Conservation (phyloP, 805 yeast species). For the Ogataea ganodermae region DNA sequence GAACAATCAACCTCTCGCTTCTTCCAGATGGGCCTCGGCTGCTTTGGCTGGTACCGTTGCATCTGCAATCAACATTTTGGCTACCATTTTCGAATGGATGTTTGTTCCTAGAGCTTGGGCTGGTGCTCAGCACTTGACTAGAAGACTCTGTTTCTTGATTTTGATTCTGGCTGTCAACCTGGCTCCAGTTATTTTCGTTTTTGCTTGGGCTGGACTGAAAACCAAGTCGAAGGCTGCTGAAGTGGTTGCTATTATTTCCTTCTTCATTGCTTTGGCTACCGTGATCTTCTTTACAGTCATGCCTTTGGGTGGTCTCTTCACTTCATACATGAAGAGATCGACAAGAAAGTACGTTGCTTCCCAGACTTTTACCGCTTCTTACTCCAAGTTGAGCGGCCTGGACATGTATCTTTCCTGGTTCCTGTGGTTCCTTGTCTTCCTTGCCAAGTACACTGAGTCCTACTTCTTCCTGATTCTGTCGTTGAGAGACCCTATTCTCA, state of each 20-base stretch:
- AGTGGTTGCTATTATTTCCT: slow-evolving; percentile 80
- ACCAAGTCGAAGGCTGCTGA: slow-evolving; percentile 70
- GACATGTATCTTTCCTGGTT: slow-evolving; percentile 97
- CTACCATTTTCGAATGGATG: slow-evolving; percentile 90
- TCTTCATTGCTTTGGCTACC: slow-evolving; percentile 85
- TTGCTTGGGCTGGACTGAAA: slow-evolving; percentile 73
- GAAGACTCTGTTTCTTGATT: slow-evolving; percentile 78
- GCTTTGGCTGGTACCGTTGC: slow-evolving; percentile 94
- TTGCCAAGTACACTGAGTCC: slow-evolving; percentile 87
- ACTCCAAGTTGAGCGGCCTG: slow-evolving; percentile 75
- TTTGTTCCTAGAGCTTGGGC: slow-evolving; percentile 99
- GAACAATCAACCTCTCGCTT: slow-evolving; percentile 85
- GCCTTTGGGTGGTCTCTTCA: slow-evolving; percentile 97
- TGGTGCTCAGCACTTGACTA: slow-evolving; percentile 94
- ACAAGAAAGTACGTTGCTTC: slow-evolving; percentile 90
- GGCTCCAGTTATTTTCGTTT: slow-evolving; percentile 84
- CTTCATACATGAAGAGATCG: slow-evolving; percentile 83
- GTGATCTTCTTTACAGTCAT: slow-evolving; percentile 83
- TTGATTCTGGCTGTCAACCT: slow-evolving; percentile 69
- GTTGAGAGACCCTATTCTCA: slow-evolving; percentile 91
- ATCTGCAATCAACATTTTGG: slow-evolving; percentile 73
- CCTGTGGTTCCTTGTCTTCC: slow-evolving; percentile 86
- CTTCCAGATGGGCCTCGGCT: slow-evolving; percentile 89
- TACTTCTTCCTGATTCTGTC: slow-evolving; percentile 89
- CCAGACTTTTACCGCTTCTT: slow-evolving; percentile 94